Conservation (phyloP, 495 filamentous ascomycete genomes). For the Mycothermus thermophilus region DNA sequence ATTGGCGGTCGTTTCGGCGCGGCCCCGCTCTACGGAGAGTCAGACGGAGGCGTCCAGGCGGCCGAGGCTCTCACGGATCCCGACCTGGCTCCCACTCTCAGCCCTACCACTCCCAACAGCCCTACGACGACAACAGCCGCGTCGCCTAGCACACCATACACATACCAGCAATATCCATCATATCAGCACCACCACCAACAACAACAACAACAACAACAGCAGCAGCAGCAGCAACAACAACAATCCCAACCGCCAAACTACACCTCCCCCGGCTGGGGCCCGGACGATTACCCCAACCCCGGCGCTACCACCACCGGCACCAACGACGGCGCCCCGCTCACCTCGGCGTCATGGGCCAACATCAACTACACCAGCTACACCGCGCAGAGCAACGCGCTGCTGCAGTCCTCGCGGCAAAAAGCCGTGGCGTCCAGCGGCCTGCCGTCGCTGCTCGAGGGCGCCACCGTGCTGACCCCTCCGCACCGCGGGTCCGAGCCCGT, state of each 20-base stretch:
- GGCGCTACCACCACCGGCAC: too few species aligned
- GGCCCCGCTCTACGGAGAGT: constrained; percentile 15
- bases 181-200: too few species aligned
- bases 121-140: not conserved
- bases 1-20: constrained; percentile 16
- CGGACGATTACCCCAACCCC: constrained; percentile 1
- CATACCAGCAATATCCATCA: not conserved
- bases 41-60: constrained; percentile 21
- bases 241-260: not conserved
- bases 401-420: constrained; percentile 3
- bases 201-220: constrained; percentile 2
- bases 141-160: not conserved
- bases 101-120: not conserved
- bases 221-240: not conserved
- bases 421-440: constrained; percentile 5
- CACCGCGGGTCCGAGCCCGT: constrained; percentile 2
- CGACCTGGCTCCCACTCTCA: constrained; percentile 4
- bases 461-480: constrained; percentile 8
- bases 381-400: constrained; percentile 11
- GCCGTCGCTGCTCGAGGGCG: constrained; percentile 14
- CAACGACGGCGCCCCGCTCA: too few species aligned
- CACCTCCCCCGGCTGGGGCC: not conserved
- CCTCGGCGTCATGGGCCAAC: constrained; percentile 9
- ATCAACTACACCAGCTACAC: constrained; percentile 19
- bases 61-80: constrained; percentile 19